Evolutionary conservation across 2,329 filamentous ascomycete species (phyloP), one percentile per base, ranked within the genome.

Genomic region (Aspergillus tanneri): DNA sequence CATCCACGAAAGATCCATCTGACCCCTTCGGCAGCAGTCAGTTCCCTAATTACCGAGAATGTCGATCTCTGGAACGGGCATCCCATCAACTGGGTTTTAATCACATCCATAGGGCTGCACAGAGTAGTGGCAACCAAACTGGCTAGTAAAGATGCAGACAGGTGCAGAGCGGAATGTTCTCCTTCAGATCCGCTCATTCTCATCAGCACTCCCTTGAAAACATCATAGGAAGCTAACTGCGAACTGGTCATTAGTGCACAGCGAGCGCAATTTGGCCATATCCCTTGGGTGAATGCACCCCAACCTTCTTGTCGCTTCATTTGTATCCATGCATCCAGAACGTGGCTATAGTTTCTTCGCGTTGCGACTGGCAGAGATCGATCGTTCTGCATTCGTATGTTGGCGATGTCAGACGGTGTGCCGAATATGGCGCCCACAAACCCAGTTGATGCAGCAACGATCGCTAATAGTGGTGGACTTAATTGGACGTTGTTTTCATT

Each of bases 1-100:
- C 89, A 95, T 52, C 90, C 90, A 69, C 88, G 88, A 72, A 95
- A 95, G 80, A 92, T 85, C 90, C 90, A 95, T 36, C 78, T 72
- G 41, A 88, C 67, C 2, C 90, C 90, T 64, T 95, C 88, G 14
- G 80, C 73, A 46, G 75, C 78, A 55, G 84, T 87, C 24, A 91
- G 84, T 36, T 88, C 83, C 34, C 74, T 71, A 45, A 95, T 71
- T 18, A 90, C 68, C 47, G 73, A 74, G 3, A 80, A n/a, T 9
- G 56, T 47, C 55, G 23, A 93, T 70, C 21, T 79, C 75, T 55
- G 80, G 70, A 53, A 74, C 63, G 52, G 72, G 67, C 34, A 73
- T 67, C 46, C 53, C 90, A 95, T 95, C 61, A 95, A 82, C 19
- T 88, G 78, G 8, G 90, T 95, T 77, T 95, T 95, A 72, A 95